Conservation (phyloP, 1,139 yeast species). For the Saccharomyces hybrid region DNA sequence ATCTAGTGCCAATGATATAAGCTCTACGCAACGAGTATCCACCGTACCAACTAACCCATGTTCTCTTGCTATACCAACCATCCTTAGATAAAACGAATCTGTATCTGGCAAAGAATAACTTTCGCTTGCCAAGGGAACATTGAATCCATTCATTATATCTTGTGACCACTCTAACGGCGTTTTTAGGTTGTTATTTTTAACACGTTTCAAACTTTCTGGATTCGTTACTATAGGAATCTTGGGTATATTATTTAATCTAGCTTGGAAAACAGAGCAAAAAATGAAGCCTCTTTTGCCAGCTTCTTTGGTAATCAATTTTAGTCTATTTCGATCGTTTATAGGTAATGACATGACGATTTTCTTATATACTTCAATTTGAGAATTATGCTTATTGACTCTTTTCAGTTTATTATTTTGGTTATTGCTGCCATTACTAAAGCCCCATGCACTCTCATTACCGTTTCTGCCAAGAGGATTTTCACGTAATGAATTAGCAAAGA, state of each 20-base stretch:
- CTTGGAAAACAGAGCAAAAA: conserved; percentile 68
- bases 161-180: conserved; percentile 80
- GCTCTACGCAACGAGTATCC: conserved; percentile 63
- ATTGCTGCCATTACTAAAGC: conserved; percentile 25
- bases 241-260: conserved; percentile 80
- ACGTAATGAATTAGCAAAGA: conserved; percentile 75
- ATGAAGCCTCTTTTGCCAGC: conserved; percentile 71
- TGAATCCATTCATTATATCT: conserved; percentile 85
- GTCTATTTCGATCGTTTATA: conserved; percentile 73
- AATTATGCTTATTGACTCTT: conserved; percentile 28
- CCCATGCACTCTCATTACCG: conserved; percentile 25
- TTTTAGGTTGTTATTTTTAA: conserved; percentile 35
- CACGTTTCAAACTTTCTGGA: conserved; percentile 42
- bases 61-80: conserved; percentile 82
- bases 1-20: conserved; percentile 74
- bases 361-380: conserved; percentile 73
- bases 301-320: conserved; percentile 76
- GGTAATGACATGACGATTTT: conserved; percentile 85
- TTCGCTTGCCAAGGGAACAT: conserved; percentile 75
- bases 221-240: conserved; percentile 67
- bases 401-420: conserved; percentile 19
- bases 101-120: conserved; percentile 76
- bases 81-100: conserved; percentile 58
- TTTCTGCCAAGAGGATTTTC: conserved; percentile 33
- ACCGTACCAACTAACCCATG: conserved; percentile 84